Conservation (phyloP, 257 asterid species). For the Jasminum sambac region DNA sequence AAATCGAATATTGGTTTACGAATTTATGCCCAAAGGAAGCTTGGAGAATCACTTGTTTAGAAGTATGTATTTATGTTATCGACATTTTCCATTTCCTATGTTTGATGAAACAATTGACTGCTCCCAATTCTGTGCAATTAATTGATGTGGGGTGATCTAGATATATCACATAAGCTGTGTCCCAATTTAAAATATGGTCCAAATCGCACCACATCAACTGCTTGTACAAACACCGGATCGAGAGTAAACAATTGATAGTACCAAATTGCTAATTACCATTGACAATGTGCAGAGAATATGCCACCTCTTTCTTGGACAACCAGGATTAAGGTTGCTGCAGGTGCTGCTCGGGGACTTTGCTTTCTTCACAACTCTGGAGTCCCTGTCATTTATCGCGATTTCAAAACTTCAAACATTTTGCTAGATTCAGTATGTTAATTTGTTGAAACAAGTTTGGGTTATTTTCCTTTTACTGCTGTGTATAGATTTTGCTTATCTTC, state of each 20-base stretch:
- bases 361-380: slow-evolving; percentile 42
- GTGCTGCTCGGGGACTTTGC: slow-evolving; percentile 54
- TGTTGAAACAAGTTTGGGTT: background rate
- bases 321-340: slow-evolving; percentile 51
- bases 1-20: slow-evolving; percentile 50
- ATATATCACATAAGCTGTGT: too few relatives aligned
- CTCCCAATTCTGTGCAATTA: too few relatives aligned
- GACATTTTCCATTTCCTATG: background rate
- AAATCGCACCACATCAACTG: too few relatives aligned
- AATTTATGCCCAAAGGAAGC: slow-evolving; percentile 57
- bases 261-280: background rate
- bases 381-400: slow-evolving; percentile 62
- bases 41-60: slow-evolving; percentile 46
- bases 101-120: background rate
- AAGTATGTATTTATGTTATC: slow-evolving; percentile 19
- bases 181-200: too few relatives aligned
- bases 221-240: too few relatives aligned
- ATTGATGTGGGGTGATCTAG: too few relatives aligned
- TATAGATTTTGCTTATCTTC: background rate
- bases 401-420: slow-evolving; percentile 55
- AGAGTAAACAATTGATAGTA: background rate
- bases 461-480: background rate
- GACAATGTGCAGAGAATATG: slow-evolving; percentile 27
- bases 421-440: slow-evolving; percentile 39
- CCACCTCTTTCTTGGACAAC: slow-evolving; percentile 42